A percentile compares a stretch with the other conserved stretches of the same genome.
phyloP scores from a whole-genome alignment of 495 filamentous ascomycete species.

The Lasiosphaeriaceae sp. region DNA sequence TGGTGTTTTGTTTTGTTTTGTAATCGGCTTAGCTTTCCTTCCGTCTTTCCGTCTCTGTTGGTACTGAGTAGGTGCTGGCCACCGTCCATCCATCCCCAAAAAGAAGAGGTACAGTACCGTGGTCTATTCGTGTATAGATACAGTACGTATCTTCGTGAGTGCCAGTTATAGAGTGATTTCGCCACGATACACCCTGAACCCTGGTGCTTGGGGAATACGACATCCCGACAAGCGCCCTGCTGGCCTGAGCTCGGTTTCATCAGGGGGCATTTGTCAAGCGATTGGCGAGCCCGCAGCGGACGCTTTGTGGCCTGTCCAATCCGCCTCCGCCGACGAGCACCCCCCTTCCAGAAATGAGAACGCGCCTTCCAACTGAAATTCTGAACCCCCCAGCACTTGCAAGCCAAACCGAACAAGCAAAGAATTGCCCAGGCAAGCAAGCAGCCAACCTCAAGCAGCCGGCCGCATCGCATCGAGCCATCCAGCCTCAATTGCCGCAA shows the following conservation, averaged over 20 bases:
- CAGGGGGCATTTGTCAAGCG: slow-evolving; percentile 14
- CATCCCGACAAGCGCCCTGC: slow-evolving; percentile 25
- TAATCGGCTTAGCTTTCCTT: no score
- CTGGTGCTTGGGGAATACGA: slow-evolving; percentile 1
- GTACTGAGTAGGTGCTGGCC: no score
- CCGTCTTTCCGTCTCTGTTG: no score
- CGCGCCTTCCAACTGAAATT: background rate
- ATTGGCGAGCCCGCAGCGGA: slow-evolving; percentile 23
- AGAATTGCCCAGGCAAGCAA: background rate
- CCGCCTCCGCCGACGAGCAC: slow-evolving; percentile 14
- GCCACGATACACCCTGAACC: no score
- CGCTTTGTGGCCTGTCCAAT: slow-evolving; percentile 16
- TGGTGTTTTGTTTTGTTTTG: no score
- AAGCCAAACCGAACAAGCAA: no score
- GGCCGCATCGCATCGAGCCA: background rate
- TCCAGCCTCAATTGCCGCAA: slow-evolving; percentile 27
- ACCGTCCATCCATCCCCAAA: no score
- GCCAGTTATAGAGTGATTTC: no score
- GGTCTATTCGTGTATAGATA: no score
- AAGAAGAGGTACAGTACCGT: no score
- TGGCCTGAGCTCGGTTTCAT: slow-evolving; percentile 32
- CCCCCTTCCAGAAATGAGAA: background rate
- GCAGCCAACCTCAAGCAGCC: background rate
- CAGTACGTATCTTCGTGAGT: no score
- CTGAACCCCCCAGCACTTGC: no score